These are phyloP conservation scores for Sechiopsis laciniata DNA, from an alignment of 306 rosid species.

Conservation along the genomic window DNA sequence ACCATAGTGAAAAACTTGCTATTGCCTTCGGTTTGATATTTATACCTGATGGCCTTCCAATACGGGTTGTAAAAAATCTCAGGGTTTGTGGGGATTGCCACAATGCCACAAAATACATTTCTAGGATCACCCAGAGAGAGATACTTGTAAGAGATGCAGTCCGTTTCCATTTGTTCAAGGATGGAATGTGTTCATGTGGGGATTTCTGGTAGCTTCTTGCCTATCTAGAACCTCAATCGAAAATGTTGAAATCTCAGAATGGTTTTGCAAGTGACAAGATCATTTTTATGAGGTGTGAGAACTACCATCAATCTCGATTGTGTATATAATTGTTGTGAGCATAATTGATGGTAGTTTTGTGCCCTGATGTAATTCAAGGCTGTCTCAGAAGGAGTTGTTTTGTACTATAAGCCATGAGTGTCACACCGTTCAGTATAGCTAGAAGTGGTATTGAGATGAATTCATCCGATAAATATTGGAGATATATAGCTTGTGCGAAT, in stretches of 20 bases:
- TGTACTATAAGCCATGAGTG: background rate
- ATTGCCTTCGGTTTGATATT: conserved; percentile 83
- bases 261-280: background rate
- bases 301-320: conserved; percentile 8
- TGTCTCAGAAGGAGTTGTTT: background rate
- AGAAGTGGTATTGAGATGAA: background rate
- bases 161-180: conserved; percentile 83
- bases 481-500: background rate
- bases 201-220: conserved; percentile 66
- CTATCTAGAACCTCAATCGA: background rate
- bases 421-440: background rate
- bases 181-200: conserved; percentile 78
- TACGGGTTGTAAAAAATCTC: conserved; percentile 71
- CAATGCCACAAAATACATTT: conserved; percentile 83
- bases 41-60: conserved; percentile 61
- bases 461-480: background rate
- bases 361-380: background rate
- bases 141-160: conserved; percentile 83
- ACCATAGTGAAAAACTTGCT: conserved; percentile 89
- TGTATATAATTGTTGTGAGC: background rate
- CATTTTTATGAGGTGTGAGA: background rate
- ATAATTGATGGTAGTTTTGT: background rate
- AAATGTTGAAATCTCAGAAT: background rate
- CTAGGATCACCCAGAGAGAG: conserved; percentile 76
- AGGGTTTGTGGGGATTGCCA: conserved; percentile 91